Percentiles rank a stretch among this genome's conserved stretches.
These are phyloP conservation scores for Euphorbia celastroides DNA, from an alignment of 441 rosid genomes.

Conservation along the genomic window DNA sequence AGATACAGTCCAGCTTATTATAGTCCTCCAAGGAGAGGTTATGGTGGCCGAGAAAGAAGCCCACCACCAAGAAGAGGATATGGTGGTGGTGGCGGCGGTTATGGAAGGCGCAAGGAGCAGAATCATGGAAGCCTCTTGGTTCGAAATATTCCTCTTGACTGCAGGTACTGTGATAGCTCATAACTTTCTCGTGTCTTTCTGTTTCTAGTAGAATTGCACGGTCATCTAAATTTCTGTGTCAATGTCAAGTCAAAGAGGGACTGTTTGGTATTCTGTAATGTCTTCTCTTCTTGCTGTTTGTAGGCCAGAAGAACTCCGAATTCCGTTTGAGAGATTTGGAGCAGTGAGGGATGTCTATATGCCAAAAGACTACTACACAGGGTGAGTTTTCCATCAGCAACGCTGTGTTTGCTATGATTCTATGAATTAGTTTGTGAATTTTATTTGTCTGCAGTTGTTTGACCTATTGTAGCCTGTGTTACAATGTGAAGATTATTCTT, in stretches of 20 bases:
- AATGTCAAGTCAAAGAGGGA: not conserved
- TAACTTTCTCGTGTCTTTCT: not conserved
- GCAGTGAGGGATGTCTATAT: conserved; percentile 87
- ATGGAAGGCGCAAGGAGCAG: conserved; percentile 70
- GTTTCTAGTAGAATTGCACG: not conserved
- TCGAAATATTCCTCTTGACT: conserved; percentile 87
- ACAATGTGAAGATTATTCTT: not conserved
- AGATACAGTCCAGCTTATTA: conserved; percentile 79
- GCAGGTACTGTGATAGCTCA: conserved; percentile 48
- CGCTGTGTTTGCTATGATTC: not conserved
- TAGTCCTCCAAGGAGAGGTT: conserved; percentile 90
- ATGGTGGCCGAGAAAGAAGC: conserved; percentile 53
- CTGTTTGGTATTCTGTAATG: not conserved
- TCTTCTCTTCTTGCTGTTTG: conserved; percentile 20
- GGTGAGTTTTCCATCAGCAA: conserved; percentile 37
- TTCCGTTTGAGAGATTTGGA: conserved; percentile 87
- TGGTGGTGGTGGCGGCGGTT: conserved; percentile 48
- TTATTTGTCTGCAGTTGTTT: not conserved
- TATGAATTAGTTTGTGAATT: not conserved
- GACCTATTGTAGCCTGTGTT: not conserved
- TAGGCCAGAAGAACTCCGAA: conserved; percentile 87
- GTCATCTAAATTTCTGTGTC: not conserved
- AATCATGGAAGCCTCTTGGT: conserved; percentile 80
- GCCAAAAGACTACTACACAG: conserved; percentile 83
- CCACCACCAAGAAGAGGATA: conserved; percentile 54